Evolutionary conservation across 164 flowering plant species (phyloP), one percentile per base, ranked within the genome.

Genomic region (Magnolia sinica): DNA sequence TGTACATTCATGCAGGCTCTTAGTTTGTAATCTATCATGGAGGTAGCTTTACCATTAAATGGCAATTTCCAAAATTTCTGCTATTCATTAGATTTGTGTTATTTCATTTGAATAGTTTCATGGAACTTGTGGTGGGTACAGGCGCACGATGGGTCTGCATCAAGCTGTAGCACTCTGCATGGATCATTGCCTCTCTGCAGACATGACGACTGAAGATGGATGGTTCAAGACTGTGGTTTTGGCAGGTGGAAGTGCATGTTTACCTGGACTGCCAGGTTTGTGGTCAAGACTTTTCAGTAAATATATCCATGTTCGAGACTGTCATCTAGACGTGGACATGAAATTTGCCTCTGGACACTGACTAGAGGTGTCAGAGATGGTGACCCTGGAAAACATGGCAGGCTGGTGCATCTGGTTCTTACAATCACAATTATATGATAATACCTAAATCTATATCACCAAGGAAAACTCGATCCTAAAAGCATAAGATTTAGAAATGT

Each of bases 151-250:
- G 97, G 91, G 91, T 74, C 80, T 96, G 82, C 95, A 92, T 81
- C 94, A 90, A 80, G 98, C 98, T 7, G 91, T 94, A 69, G 97
- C 92, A 68, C 96, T 90, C 72, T 93, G 98, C 83, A 92, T 96
- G 90, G 96, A 96, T 74, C 99, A 92, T 81, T 92, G 96, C 79
- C 87, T 86, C 71, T 88, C 82, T 78, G 90, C 92, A 50, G 92
- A 88, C 50, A 74, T 89, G 76, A 76, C 84, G 0, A 82, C 79
- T 67, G 95, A 95, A 79, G 87, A 87, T 78, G 65, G 84, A 82
- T 96, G 99, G 99, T 96, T 83, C 87, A 92, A 92, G 87, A 94
- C 95, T 49, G 87, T 96, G 18, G 95, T 94, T 31, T 87, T 96
- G 84, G 82, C 96, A 8, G 99, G 99, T 59, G 99, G 99, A 16